Conservation (phyloP, 192 early-diverging fungal genomes). For the Podila epicladia region DNA sequence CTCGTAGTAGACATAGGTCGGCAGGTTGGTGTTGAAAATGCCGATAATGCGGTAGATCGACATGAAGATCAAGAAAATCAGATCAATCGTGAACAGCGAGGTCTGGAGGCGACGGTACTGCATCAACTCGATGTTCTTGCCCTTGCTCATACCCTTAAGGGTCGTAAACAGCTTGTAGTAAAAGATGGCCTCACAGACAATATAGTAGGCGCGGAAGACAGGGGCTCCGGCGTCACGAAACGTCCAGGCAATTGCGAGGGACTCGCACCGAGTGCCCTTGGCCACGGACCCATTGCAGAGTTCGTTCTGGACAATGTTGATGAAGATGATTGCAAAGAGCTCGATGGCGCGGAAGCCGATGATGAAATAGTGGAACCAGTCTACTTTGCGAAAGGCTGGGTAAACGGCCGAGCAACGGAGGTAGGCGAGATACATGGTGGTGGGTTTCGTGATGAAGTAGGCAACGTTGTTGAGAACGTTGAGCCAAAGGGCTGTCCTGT, state of each 20-base stretch:
- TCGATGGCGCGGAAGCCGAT: conserved; percentile 36
- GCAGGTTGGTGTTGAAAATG: conserved; percentile 30
- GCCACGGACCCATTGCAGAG: conserved; percentile 34
- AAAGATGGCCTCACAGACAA: conserved; percentile 48
- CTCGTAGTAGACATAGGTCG: conserved; percentile 48
- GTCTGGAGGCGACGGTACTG: conserved; percentile 49
- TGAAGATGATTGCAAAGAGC: conserved; percentile 32
- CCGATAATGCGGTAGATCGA: conserved; percentile 44
- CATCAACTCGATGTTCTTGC: conserved; percentile 23
- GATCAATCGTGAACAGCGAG: conserved; percentile 41
- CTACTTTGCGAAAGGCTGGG: conserved; percentile 21
- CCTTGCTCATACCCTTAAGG: conserved; percentile 28
- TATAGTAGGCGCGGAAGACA: conserved; percentile 45
- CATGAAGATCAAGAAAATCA: conserved; percentile 44
- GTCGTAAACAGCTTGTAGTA: conserved; percentile 44
- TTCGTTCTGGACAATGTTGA: conserved; percentile 42
- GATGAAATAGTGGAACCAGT: conserved; percentile 36
- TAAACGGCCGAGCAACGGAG: conserved; percentile 42
- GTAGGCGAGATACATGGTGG: conserved; percentile 49
- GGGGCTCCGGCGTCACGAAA: conserved; percentile 43
- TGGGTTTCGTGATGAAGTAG: conserved; percentile 51
- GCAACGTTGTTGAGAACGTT: conserved; percentile 48
- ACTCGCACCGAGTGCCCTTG: conserved; percentile 27
- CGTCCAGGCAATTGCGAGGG: conserved; percentile 26
- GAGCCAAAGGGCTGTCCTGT: conserved; percentile 27